phyloP scores from a whole-genome alignment of 2,329 filamentous ascomycete species.

The Neurospora sp. region DNA sequence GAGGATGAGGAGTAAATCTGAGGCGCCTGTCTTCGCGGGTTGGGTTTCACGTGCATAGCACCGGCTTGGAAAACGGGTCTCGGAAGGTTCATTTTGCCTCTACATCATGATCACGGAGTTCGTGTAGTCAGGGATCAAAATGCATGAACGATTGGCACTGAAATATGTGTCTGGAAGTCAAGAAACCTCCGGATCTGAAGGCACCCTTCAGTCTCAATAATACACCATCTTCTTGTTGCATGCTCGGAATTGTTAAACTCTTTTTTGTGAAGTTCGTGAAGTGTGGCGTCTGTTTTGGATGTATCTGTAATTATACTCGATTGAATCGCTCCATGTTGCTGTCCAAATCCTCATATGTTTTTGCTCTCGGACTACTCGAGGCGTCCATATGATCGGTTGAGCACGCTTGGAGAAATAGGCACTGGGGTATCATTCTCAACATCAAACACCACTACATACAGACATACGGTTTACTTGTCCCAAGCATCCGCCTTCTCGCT shows the following conservation, averaged over 20 bases:
- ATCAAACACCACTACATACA: background rate
- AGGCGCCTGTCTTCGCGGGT: conserved; percentile 9
- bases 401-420: background rate
- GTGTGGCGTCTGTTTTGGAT: background rate
- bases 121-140: conserved; percentile 15
- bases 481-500: conserved; percentile 33
- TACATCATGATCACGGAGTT: conserved; percentile 19
- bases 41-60: conserved; percentile 16
- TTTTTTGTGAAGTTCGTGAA: background rate
- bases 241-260: background rate
- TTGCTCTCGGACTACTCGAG: background rate
- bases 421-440: conserved; percentile 8
- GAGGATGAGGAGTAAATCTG: conserved; percentile 66
- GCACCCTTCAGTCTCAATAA: background rate
- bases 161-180: conserved; percentile 7
- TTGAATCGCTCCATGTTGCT: background rate
- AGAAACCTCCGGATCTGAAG: background rate
- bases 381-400: background rate
- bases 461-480: conserved; percentile 9
- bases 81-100: conserved; percentile 15
- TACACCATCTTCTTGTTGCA: background rate
- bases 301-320: background rate
- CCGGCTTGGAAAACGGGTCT: conserved; percentile 18
- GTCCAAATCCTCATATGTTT: background rate
- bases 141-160: conserved; percentile 16